A percentile compares a stretch with the other conserved stretches of the same genome.
These are phyloP conservation scores for Debaryomyces robertsiae DNA, from an alignment of 1,139 yeast species.

Conservation along the genomic window DNA sequence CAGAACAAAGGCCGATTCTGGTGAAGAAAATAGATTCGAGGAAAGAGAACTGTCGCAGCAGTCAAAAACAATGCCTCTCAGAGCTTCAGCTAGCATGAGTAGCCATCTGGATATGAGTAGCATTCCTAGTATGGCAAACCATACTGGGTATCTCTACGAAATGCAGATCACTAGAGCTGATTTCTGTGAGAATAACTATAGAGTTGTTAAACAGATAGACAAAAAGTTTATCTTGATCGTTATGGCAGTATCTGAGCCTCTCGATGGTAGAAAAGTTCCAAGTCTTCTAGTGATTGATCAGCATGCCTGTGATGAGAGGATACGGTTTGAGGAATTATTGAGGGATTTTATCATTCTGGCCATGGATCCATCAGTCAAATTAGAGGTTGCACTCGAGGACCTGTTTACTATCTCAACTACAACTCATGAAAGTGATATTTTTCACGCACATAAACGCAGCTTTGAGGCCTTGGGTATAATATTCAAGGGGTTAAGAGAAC, in stretches of 20 bases:
- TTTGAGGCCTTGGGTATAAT: conserved; percentile 40
- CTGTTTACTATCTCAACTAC: conserved; percentile 25
- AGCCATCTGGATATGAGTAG: too few relatives aligned
- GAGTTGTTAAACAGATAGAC: conserved; percentile 55
- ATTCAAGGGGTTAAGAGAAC: conserved; percentile 17
- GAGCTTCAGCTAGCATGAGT: too few relatives aligned
- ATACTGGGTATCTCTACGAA: not conserved
- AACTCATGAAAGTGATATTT: conserved; percentile 29
- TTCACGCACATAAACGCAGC: conserved; percentile 30
- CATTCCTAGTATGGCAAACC: not conserved
- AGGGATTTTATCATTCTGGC: conserved; percentile 29
- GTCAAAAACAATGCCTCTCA: too few relatives aligned
- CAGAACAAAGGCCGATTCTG: too few relatives aligned
- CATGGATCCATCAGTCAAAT: conserved; percentile 16
- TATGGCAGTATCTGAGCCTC: conserved; percentile 11
- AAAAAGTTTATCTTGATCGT: conserved; percentile 56
- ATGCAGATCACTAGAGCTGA: not conserved
- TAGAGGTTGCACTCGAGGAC: conserved; percentile 14
- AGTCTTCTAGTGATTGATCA: conserved; percentile 59
- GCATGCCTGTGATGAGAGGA: conserved; percentile 79
- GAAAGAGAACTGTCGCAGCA: too few relatives aligned
- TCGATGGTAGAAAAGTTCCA: conserved; percentile 6
- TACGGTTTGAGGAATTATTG: conserved; percentile 53
- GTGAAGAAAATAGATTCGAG: too few relatives aligned
- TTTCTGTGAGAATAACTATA: conserved; percentile 11